phyloP scores from a whole-genome alignment of 805 yeast species.

The Starmerella bombi region DNA sequence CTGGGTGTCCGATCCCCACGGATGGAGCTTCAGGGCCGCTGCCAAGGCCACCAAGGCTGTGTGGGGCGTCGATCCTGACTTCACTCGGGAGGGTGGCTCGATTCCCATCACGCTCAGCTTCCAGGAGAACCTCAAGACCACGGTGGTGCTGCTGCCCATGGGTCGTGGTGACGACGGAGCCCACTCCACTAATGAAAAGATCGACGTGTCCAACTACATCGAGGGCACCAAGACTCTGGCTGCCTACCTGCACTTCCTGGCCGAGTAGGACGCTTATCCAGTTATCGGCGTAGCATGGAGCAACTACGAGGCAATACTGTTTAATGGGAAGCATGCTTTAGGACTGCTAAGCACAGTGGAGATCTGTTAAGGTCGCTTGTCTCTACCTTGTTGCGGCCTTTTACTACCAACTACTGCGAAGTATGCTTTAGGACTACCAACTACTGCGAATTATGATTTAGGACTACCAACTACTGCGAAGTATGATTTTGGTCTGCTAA shows the following conservation, averaged over 20 bases:
- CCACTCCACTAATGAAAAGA: slow-evolving; percentile 91
- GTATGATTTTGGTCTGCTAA: too few species aligned
- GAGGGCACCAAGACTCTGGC: slow-evolving; percentile 88
- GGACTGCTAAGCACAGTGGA: too few species aligned
- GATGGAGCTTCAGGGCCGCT: slow-evolving; percentile 88
- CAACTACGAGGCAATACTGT: too few species aligned
- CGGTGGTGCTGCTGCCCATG: slow-evolving; percentile 84
- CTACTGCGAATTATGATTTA: too few species aligned
- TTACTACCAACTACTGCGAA: too few species aligned
- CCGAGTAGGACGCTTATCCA: too few species aligned
- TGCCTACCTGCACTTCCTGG: slow-evolving; percentile 84
- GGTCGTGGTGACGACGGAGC: slow-evolving; percentile 99
- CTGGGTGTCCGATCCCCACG: slow-evolving; percentile 92
- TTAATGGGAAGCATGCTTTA: too few species aligned
- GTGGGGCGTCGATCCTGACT: slow-evolving; percentile 90
- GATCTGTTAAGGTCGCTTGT: too few species aligned
- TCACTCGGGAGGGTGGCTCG: slow-evolving; percentile 98
- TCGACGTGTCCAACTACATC: slow-evolving; percentile 76
- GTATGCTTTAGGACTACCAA: too few species aligned
- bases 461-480: too few species aligned
- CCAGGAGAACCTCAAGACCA: slow-evolving; percentile 73
- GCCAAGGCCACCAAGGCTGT: slow-evolving; percentile 86
- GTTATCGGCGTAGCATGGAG: too few species aligned
- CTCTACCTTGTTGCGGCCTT: too few species aligned
- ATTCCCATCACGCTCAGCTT: slow-evolving; percentile 93